Evolutionary conservation across 352 stramenopile species (phyloP).

Genomic region (Globisporangium radiosum): DNA sequence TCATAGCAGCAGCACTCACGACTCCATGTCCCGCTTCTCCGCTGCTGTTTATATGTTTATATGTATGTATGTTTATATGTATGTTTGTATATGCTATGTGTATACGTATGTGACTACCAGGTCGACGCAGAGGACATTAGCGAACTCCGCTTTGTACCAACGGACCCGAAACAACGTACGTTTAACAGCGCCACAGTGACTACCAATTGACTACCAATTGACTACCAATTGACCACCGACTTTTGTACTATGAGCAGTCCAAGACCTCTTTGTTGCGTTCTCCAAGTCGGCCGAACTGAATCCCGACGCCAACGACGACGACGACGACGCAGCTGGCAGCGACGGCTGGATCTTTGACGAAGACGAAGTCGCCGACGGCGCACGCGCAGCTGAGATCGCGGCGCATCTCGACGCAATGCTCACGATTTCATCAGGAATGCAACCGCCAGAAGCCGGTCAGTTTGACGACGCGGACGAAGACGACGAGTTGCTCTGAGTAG

Average conservation of each 20-base stretch:
- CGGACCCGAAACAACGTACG: constrained; percentile 56
- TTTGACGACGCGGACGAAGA: constrained; percentile 82
- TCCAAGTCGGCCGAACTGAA: constrained; percentile 82
- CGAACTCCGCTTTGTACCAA: constrained; percentile 73
- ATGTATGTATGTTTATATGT: no score
- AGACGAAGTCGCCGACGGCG: constrained; percentile 65
- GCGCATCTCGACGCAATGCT: constrained; percentile 70
- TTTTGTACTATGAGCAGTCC: constrained; percentile 24
- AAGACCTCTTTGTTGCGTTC: constrained; percentile 68
- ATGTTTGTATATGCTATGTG: background rate
- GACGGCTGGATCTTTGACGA: constrained; percentile 82
- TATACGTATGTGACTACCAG: constrained; percentile 8
- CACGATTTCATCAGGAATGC: constrained; percentile 42
- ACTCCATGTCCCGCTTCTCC: no score
- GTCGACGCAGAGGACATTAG: constrained; percentile 57
- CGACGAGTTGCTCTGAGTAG: constrained; percentile 12
- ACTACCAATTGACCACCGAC: background rate
- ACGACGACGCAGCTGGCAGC: constrained; percentile 27
- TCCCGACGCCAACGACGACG: constrained; percentile 56
- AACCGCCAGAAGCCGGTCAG: constrained; percentile 46
- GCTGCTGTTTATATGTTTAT: no score
- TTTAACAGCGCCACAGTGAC: background rate
- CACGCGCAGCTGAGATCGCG: constrained; percentile 46
- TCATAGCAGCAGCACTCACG: background rate
- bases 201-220: background rate